These are phyloP conservation scores for Candida wancherniae DNA, from an alignment of 805 yeast species.

Conservation along the genomic window DNA sequence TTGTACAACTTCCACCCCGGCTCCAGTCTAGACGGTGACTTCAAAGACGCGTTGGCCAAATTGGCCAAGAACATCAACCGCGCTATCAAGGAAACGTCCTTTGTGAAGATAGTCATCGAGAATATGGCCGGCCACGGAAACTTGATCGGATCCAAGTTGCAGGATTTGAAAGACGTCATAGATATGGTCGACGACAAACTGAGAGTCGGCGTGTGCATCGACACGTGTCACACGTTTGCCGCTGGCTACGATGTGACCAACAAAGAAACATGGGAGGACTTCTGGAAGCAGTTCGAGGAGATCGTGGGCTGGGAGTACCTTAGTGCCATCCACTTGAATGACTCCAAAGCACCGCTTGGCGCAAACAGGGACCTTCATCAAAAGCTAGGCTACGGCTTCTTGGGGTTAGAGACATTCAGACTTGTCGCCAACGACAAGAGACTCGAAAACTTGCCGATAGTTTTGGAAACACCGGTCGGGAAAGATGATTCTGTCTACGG, in stretches of 20 bases:
- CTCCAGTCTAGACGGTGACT: conserved; percentile 69
- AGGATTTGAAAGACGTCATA: conserved; percentile 73
- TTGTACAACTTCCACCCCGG: conserved; percentile 93
- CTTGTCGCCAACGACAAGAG: conserved; percentile 64
- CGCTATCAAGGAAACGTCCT: conserved; percentile 67
- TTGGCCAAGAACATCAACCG: conserved; percentile 76
- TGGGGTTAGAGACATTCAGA: conserved; percentile 83
- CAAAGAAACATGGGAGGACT: conserved; percentile 50
- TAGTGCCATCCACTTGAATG: conserved; percentile 82
- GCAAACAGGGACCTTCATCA: conserved; percentile 92
- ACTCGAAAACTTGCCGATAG: conserved; percentile 65
- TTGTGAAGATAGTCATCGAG: conserved; percentile 85
- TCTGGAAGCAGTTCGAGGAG: conserved; percentile 74
- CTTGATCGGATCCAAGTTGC: conserved; percentile 74
- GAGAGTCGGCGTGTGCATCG: conserved; percentile 93
- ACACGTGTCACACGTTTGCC: conserved; percentile 94
- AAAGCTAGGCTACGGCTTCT: conserved; percentile 79
- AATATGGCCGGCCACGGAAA: conserved; percentile 98
- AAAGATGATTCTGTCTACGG: conserved; percentile 66
- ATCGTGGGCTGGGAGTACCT: conserved; percentile 72
- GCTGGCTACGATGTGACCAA: conserved; percentile 89
- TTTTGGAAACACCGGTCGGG: conserved; percentile 81
- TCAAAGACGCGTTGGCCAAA: conserved; percentile 54
- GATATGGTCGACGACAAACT: conserved; percentile 71
- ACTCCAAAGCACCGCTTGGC: conserved; percentile 89